phyloP scores from a whole-genome alignment of 306 rosid genomes.

The Quercus cerris region DNA sequence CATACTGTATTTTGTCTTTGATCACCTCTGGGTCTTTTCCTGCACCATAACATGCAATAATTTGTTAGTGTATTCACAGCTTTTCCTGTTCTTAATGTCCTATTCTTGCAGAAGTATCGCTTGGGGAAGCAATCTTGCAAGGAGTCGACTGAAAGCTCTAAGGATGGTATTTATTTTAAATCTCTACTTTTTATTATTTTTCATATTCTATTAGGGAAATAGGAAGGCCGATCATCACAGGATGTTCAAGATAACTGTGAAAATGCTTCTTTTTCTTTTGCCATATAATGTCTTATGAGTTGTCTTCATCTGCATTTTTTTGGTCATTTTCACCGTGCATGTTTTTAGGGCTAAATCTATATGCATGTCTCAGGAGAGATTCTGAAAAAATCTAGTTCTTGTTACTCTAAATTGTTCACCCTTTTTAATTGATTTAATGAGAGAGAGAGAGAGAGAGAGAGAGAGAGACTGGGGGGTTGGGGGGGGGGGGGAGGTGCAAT shows the following conservation, averaged over 20 bases:
- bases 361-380: neutral
- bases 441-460: too few relatives aligned
- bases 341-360: neutral
- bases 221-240: too few relatives aligned
- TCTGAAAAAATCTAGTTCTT: neutral
- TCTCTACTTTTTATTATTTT: neutral
- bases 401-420: neutral
- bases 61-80: neutral
- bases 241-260: too few relatives aligned
- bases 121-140: slow-evolving; percentile 55
- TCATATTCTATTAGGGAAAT: neutral
- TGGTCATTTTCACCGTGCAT: neutral
- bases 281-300: too few relatives aligned
- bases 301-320: neutral
- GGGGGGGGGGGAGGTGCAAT: too few relatives aligned
- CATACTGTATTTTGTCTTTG: neutral
- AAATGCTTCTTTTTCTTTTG: too few relatives aligned
- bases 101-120: slow-evolving; percentile 51
- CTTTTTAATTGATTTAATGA: neutral
- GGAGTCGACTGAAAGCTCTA: slow-evolving; percentile 47
- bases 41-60: neutral
- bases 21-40: neutral
- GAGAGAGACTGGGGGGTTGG: too few relatives aligned
- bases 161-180: slow-evolving; percentile 40
- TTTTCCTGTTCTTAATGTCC: slow-evolving; percentile 7